phyloP scores from a whole-genome alignment of 495 filamentous ascomycete genomes.

The Talaromyces liani region DNA sequence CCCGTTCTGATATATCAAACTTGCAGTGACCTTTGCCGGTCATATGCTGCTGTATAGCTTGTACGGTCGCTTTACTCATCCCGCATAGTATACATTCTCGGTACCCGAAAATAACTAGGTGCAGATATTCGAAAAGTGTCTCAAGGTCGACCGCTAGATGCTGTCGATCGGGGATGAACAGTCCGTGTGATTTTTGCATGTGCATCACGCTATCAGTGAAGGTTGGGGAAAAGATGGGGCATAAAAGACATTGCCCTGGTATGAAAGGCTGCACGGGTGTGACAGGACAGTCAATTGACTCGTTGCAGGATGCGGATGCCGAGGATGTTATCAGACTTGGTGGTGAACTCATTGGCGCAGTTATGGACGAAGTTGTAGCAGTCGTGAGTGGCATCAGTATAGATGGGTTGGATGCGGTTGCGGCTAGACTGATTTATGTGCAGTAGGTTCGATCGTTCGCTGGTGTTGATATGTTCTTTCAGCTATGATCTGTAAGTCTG shows the following conservation, averaged over 20 bases:
- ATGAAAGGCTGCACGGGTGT: not conserved
- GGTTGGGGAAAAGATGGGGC: not conserved
- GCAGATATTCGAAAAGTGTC: constrained; percentile 23
- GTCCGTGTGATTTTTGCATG: constrained; percentile 28
- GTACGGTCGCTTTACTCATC: constrained; percentile 18
- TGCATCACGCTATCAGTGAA: constrained; percentile 22
- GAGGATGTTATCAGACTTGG: not conserved
- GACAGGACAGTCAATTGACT: not conserved
- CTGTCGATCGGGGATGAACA: constrained; percentile 19
- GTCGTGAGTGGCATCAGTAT: not conserved
- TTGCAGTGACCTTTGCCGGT: constrained; percentile 23
- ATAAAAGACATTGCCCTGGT: constrained; percentile 4
- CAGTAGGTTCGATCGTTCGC: not conserved
- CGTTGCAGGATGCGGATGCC: not conserved
- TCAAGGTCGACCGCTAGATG: constrained; percentile 22
- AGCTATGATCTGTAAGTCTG: not conserved
- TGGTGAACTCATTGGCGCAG: not conserved
- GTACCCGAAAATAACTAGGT: constrained; percentile 29
- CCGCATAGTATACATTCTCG: constrained; percentile 30
- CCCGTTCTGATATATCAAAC: constrained; percentile 20
- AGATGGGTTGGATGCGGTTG: not conserved
- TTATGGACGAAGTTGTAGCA: not conserved
- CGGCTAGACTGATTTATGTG: not conserved
- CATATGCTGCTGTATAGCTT: constrained; percentile 32
- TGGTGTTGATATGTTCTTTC: not conserved